These are phyloP conservation scores for Boletus semigastroideus DNA, from an alignment of 1,284 basidiomycete genomes.

Conservation along the genomic window DNA sequence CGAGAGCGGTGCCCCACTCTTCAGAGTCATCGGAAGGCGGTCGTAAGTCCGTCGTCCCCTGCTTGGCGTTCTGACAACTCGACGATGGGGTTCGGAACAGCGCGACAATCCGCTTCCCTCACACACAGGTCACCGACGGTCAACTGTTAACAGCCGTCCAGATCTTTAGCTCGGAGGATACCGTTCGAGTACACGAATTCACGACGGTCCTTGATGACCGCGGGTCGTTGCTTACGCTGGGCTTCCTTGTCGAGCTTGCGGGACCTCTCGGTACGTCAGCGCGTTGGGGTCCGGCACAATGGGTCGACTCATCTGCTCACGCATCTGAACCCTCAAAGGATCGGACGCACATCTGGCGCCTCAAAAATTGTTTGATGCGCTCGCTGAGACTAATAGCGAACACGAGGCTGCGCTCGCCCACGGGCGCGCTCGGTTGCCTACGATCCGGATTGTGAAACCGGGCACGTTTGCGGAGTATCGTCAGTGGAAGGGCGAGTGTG, in stretches of 20 bases:
- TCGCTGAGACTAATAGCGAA: slow-evolving; percentile 4
- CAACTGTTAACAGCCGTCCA: slow-evolving; percentile 10
- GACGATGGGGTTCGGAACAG: slow-evolving; percentile 7
- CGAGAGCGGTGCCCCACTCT: slow-evolving; percentile 6
- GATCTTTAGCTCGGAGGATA: neutral
- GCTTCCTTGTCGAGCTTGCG: slow-evolving; percentile 22
- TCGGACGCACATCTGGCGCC: neutral
- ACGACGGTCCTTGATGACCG: slow-evolving; percentile 17
- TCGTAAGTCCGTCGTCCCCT: slow-evolving; percentile 5
- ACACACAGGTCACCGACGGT: slow-evolving; percentile 7
- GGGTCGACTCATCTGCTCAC: neutral
- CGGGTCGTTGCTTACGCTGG: slow-evolving; percentile 1
- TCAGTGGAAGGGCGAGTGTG: slow-evolving; percentile 8
- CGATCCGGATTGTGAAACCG: slow-evolving; percentile 15
- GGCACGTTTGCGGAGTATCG: slow-evolving; percentile 23
- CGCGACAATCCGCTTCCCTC: slow-evolving; percentile 8
- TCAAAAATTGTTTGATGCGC: slow-evolving; percentile 11
- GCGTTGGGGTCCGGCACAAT: neutral
- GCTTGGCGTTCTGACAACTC: too few species aligned
- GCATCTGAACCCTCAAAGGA: slow-evolving; percentile 2
- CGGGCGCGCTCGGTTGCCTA: slow-evolving; percentile 10
- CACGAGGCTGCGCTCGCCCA: neutral
- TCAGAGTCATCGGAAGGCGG: slow-evolving; percentile 16
- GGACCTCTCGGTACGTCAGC: slow-evolving; percentile 11
- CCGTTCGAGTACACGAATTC: slow-evolving; percentile 18